Conservation (phyloP, 192 early-diverging fungal species). For the Glomus cerebriforme region DNA sequence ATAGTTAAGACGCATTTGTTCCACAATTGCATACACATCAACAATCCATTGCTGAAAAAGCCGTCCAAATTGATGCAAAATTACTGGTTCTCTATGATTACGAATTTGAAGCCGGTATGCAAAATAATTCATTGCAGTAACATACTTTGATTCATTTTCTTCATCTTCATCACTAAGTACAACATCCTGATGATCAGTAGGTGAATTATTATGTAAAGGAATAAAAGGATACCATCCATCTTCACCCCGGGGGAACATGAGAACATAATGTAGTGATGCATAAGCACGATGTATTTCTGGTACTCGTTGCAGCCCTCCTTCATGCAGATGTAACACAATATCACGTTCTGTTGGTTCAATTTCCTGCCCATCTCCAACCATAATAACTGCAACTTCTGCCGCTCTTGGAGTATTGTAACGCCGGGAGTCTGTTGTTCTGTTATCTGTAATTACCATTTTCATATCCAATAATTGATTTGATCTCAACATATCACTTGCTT, state of each 20-base stretch:
- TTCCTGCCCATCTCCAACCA: constrained; percentile 18
- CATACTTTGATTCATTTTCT: not conserved
- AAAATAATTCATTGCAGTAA: constrained; percentile 18
- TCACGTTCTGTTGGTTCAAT: not conserved
- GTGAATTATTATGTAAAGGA: not conserved
- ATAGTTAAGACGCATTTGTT: constrained; percentile 24
- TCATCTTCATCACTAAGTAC: not conserved
- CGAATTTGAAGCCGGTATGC: constrained; percentile 35
- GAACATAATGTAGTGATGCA: too few species aligned
- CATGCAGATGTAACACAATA: not conserved
- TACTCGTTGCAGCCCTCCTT: too few species aligned
- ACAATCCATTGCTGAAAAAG: constrained; percentile 37
- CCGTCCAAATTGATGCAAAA: constrained; percentile 30
- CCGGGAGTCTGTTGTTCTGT: not conserved
- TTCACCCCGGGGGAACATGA: not conserved
- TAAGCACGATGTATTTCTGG: too few species aligned
- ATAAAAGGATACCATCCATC: constrained; percentile 32
- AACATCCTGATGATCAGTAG: not conserved
- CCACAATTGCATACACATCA: constrained; percentile 36
- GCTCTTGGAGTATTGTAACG: constrained; percentile 22
- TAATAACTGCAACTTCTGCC: constrained; percentile 29
- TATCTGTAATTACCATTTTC: constrained; percentile 7
- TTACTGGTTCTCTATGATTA: constrained; percentile 5
- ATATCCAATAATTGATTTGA: not conserved
- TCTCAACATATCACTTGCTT: not conserved